Percentiles rank a stretch among this genome's conserved stretches.
phyloP scores from a whole-genome alignment of 1,284 basidiomycete genomes.

The Microbotryomycetes sp. region DNA sequence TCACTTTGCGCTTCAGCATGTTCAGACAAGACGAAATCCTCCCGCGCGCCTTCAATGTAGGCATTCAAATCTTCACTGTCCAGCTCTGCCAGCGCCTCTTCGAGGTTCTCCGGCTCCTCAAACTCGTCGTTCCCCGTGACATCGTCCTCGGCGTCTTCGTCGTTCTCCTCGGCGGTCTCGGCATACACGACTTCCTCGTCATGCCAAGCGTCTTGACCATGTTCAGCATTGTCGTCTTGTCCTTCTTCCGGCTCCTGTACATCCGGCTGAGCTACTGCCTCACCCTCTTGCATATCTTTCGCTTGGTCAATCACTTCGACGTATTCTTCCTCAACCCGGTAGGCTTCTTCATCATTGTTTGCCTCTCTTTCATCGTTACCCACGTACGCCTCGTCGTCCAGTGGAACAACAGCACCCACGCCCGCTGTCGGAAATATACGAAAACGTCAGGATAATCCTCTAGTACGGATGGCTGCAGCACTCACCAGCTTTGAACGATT shows the following conservation, averaged over 20 bases:
- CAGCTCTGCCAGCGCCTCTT: conserved; percentile 22
- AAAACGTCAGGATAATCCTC: neutral
- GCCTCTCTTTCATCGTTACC: conserved; percentile 3
- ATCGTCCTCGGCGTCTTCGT: neutral
- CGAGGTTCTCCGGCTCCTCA: conserved; percentile 8
- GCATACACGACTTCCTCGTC: conserved; percentile 3
- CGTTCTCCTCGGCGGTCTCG: conserved; percentile 10
- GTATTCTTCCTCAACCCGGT: conserved; percentile 12
- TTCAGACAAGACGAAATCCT: conserved; percentile 21
- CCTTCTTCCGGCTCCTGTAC: neutral
- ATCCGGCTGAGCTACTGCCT: neutral
- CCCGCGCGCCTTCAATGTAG: conserved; percentile 22
- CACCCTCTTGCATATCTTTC: neutral
- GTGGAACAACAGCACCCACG: neutral
- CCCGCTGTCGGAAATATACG: neutral
- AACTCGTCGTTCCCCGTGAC: conserved; percentile 11
- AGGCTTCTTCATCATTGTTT: conserved; percentile 3
- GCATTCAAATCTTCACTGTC: conserved; percentile 20
- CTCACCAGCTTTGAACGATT: conserved; percentile 7
- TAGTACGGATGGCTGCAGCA: neutral
- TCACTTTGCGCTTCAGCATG: neutral
- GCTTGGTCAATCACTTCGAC: conserved; percentile 7
- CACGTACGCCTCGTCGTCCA: conserved; percentile 3
- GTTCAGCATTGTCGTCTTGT: neutral
- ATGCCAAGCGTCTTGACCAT: neutral